These are phyloP conservation scores for Sugiyamaella mastotermitis DNA, from an alignment of 805 yeast genomes.

Conservation along the genomic window DNA sequence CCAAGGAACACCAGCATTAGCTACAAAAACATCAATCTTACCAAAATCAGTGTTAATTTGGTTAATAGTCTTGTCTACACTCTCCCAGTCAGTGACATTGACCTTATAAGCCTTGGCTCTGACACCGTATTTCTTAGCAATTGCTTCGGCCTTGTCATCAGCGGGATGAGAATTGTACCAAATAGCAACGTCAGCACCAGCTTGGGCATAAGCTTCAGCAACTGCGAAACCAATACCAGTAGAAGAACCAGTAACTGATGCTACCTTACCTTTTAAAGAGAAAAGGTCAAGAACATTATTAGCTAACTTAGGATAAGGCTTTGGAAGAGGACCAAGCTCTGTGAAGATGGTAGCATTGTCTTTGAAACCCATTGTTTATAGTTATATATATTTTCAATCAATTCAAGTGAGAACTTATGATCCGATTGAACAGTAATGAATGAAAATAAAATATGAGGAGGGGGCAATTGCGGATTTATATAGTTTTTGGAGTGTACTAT, in stretches of 20 bases:
- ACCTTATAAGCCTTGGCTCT: slow-evolving; percentile 61
- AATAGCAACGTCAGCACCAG: slow-evolving; percentile 77
- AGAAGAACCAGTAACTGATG: slow-evolving; percentile 80
- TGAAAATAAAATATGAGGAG: too few species aligned
- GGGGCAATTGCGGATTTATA: too few species aligned
- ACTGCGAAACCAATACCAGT: slow-evolving; percentile 78
- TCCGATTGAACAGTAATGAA: too few species aligned
- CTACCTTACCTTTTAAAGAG: slow-evolving; percentile 75
- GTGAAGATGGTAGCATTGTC: slow-evolving; percentile 27
- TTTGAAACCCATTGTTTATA: slow-evolving; percentile 18
- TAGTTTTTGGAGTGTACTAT: too few species aligned
- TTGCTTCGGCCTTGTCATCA: slow-evolving; percentile 52
- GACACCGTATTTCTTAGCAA: slow-evolving; percentile 54
- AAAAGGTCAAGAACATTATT: slow-evolving; percentile 59
- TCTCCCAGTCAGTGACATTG: slow-evolving; percentile 43
- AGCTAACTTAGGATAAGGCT: slow-evolving; percentile 46
- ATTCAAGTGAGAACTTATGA: too few species aligned
- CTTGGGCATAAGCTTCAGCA: slow-evolving; percentile 79
- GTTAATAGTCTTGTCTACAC: slow-evolving; percentile 43
- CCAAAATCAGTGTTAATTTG: slow-evolving; percentile 66
- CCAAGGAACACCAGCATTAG: slow-evolving; percentile 90
- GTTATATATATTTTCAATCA: too few species aligned
- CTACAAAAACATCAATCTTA: slow-evolving; percentile 74
- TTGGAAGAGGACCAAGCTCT: slow-evolving; percentile 42
- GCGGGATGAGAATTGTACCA: slow-evolving; percentile 61